phyloP scores from a whole-genome alignment of 2,329 filamentous ascomycete species.

The Rhynchosporium agropyri region DNA sequence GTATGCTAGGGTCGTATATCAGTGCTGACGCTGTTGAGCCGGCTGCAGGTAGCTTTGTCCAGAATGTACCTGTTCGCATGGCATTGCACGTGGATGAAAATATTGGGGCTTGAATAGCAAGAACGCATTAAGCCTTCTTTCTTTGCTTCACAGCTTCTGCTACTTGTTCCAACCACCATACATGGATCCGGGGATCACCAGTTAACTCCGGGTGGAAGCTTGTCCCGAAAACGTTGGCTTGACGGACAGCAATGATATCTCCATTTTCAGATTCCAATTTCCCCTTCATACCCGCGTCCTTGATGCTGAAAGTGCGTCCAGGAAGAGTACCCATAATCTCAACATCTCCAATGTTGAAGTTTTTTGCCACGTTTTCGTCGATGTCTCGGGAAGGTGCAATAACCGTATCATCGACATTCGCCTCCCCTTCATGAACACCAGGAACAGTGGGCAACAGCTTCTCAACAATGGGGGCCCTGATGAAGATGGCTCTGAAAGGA shows the following conservation, averaged over 20 bases:
- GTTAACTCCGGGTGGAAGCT: conserved; percentile 97
- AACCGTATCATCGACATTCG: conserved; percentile 47
- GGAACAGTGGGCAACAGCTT: conserved; percentile 60
- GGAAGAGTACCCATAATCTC: conserved; percentile 57
- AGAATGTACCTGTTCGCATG: not conserved
- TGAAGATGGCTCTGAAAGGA: conserved; percentile 87
- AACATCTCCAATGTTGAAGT: conserved; percentile 42
- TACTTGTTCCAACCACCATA: conserved; percentile 87
- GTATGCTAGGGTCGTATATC: not conserved
- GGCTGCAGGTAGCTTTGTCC: not conserved
- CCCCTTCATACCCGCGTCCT: conserved; percentile 46
- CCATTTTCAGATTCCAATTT: conserved; percentile 50
- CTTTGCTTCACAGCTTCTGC: conserved; percentile 43
- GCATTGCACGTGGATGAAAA: not conserved
- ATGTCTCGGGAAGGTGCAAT: conserved; percentile 37
- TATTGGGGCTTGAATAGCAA: not conserved
- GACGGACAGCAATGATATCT: conserved; percentile 85
- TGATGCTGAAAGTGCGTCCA: conserved; percentile 45
- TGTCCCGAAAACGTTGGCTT: conserved; percentile 90
- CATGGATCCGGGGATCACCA: conserved; percentile 82
- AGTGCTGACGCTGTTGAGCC: not conserved
- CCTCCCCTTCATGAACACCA: conserved; percentile 43
- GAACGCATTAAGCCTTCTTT: conserved; percentile 18
- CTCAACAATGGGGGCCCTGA: conserved; percentile 91
- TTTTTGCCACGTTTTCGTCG: conserved; percentile 31